These are phyloP conservation scores for Rhodotorula sp. DNA, from an alignment of 1,284 basidiomycete genomes.

Conservation along the genomic window DNA sequence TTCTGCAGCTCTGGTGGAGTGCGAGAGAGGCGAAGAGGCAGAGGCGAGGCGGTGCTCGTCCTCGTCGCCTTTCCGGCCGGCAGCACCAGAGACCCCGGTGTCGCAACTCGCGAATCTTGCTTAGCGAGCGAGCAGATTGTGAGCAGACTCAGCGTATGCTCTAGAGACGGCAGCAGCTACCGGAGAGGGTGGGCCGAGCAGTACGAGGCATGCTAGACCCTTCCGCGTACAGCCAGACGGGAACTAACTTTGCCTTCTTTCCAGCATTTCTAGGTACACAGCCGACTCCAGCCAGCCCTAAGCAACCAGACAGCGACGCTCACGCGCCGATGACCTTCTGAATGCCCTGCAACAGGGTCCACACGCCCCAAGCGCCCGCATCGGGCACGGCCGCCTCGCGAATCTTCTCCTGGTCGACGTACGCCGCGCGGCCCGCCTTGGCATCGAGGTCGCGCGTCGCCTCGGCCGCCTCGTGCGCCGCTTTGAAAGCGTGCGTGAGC, in stretches of 20 bases:
- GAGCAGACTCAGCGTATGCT: no score
- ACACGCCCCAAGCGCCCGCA: constrained; percentile 87
- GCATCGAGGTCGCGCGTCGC: constrained; percentile 73
- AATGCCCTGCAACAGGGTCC: constrained; percentile 67
- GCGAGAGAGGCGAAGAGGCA: no score
- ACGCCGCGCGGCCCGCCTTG: constrained; percentile 85
- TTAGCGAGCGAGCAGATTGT: no score
- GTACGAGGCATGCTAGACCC: background rate
- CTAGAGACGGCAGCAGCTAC: no score
- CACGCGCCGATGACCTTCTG: constrained; percentile 20
- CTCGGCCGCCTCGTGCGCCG: constrained; percentile 70
- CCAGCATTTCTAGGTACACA: background rate
- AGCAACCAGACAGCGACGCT: background rate
- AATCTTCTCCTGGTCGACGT: constrained; percentile 73
- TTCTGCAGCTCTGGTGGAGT: no score
- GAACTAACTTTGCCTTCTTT: background rate
- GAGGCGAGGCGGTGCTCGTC: no score
- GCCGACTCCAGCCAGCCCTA: background rate
- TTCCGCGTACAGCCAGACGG: no score
- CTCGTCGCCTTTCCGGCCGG: no score
- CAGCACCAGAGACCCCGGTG: no score
- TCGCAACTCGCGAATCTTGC: no score
- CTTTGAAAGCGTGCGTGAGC: constrained; percentile 62
- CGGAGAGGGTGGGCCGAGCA: background rate
- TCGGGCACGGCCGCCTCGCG: constrained; percentile 73